A percentile compares a stretch with the other conserved stretches of the same genome.
These are phyloP conservation scores for Lolium rigidum DNA, from an alignment of 176 grass and related monocot species.

Conservation along the genomic window DNA sequence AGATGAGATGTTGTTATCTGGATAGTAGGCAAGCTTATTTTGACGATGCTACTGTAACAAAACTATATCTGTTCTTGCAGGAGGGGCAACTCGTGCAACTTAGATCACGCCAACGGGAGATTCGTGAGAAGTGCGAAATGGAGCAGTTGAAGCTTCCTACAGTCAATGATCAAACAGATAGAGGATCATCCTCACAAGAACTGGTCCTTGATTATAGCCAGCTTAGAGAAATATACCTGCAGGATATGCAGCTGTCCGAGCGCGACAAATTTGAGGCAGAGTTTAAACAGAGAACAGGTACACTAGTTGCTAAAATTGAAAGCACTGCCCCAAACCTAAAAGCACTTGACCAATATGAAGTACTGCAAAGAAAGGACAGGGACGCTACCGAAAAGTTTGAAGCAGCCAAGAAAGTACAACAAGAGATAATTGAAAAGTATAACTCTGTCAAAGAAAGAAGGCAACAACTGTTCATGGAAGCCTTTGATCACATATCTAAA, in stretches of 20 bases:
- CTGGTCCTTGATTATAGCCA: constrained; percentile 72
- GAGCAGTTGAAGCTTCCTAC: constrained; percentile 86
- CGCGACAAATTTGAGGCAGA: constrained; percentile 79
- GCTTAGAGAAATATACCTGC: constrained; percentile 66
- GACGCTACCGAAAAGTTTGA: constrained; percentile 89
- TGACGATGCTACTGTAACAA: constrained; percentile 25
- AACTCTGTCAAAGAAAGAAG: constrained; percentile 76
- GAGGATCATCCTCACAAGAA: constrained; percentile 45
- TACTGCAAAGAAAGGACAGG: constrained; percentile 78
- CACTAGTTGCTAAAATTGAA: constrained; percentile 71
- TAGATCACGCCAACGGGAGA: constrained; percentile 57
- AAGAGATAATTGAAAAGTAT: constrained; percentile 83
- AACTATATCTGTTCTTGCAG: constrained; percentile 53
- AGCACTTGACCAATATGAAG: constrained; percentile 92
- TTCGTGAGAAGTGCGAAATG: constrained; percentile 82
- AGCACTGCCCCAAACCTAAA: constrained; percentile 87
- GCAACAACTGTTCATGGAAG: constrained; percentile 88
- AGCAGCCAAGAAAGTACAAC: constrained; percentile 82
- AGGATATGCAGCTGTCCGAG: constrained; percentile 68
- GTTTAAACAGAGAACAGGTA: constrained; percentile 75
- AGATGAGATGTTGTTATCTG: constrained; percentile 5
- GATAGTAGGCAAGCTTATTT: constrained; percentile 2
- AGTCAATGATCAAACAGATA: constrained; percentile 77
- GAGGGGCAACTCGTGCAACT: constrained; percentile 69
- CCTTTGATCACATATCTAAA: constrained; percentile 95